Evolutionary conservation across 2,329 filamentous ascomycete genomes (phyloP).

Genomic region (Aspergillus sp.): DNA sequence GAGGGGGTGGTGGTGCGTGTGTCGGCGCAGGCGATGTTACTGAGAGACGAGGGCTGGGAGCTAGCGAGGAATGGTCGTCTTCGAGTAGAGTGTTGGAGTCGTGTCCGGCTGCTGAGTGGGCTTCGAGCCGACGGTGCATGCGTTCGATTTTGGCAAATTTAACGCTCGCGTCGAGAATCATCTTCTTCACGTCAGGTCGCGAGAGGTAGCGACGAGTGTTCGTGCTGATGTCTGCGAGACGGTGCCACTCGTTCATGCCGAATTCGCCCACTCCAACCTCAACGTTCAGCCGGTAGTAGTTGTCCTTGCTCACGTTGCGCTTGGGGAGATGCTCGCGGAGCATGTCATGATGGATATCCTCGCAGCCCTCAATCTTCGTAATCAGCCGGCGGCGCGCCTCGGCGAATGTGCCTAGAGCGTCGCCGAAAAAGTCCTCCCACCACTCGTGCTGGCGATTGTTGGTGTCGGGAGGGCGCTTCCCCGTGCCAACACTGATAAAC

Average conservation of each 20-base stretch:
- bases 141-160: constrained; percentile 82
- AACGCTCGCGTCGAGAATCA: constrained; percentile 72
- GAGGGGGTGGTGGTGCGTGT: constrained; percentile 18
- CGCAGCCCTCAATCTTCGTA: constrained; percentile 91
- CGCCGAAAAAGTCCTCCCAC: constrained; percentile 82
- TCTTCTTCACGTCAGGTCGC: constrained; percentile 70
- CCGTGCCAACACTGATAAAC: constrained; percentile 92
- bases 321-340: constrained; percentile 72
- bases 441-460: constrained; percentile 71
- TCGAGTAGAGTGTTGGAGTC: constrained; percentile 30
- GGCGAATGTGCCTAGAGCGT: constrained; percentile 78
- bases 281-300: constrained; percentile 96
- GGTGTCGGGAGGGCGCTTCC: constrained; percentile 73
- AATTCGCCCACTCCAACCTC: constrained; percentile 96
- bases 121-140: constrained; percentile 68
- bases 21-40: constrained; percentile 2
- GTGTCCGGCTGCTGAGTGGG: constrained; percentile 38
- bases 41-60: constrained; percentile 10
- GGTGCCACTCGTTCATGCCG: constrained; percentile 97
- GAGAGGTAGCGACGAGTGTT: constrained; percentile 81
- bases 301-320: constrained; percentile 78
- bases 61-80: constrained; percentile 24
- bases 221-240: constrained; percentile 92
- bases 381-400: constrained; percentile 84
- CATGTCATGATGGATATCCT: constrained; percentile 87